These are phyloP conservation scores for Microthlaspi erraticum DNA, from an alignment of 345 rosid species.

Conservation along the genomic window DNA sequence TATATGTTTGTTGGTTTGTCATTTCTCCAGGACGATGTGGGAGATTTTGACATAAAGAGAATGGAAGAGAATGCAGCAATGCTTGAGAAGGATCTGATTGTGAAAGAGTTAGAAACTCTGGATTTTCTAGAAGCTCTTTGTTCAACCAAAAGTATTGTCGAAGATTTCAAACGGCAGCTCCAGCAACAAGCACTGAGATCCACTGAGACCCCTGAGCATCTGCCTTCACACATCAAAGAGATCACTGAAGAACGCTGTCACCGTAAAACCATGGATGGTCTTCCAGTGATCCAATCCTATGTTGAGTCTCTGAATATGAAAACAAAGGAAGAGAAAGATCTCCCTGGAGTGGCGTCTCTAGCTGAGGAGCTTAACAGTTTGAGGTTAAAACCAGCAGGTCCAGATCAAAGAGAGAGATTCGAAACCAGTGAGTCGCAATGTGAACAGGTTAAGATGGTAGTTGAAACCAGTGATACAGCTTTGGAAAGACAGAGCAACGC, in stretches of 20 bases:
- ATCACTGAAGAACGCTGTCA: slow-evolving; percentile 55
- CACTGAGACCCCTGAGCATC: slow-evolving; percentile 43
- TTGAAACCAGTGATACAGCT: slow-evolving; percentile 44
- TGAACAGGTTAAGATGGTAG: slow-evolving; percentile 55
- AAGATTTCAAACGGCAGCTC: slow-evolving; percentile 77
- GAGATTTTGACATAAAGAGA: slow-evolving; percentile 74
- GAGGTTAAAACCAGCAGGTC: slow-evolving; percentile 44
- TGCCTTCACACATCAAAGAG: slow-evolving; percentile 55
- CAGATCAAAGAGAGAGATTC: slow-evolving; percentile 23
- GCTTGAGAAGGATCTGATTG: slow-evolving; percentile 89
- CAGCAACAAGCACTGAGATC: slow-evolving; percentile 70
- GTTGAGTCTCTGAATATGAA: slow-evolving; percentile 71
- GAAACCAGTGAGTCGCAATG: slow-evolving; percentile 5
- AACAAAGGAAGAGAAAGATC: slow-evolving; percentile 63
- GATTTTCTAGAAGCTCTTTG: slow-evolving; percentile 93
- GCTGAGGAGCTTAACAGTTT: slow-evolving; percentile 63
- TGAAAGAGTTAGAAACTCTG: slow-evolving; percentile 87
- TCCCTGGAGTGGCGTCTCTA: slow-evolving; percentile 55
- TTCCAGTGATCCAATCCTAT: slow-evolving; percentile 74
- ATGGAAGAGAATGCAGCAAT: slow-evolving; percentile 79
- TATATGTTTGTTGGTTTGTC: slow-evolving; percentile 4
- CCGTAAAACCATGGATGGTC: slow-evolving; percentile 79
- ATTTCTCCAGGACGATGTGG: slow-evolving; percentile 49
- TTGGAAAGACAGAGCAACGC: slow-evolving; percentile 46
- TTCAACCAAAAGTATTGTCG: slow-evolving; percentile 72